Percentiles rank a stretch among this genome's conserved stretches.
Evolutionary conservation across 768 basidiomycete genomes (phyloP).

Genomic region (Rubroboletus satanas): DNA sequence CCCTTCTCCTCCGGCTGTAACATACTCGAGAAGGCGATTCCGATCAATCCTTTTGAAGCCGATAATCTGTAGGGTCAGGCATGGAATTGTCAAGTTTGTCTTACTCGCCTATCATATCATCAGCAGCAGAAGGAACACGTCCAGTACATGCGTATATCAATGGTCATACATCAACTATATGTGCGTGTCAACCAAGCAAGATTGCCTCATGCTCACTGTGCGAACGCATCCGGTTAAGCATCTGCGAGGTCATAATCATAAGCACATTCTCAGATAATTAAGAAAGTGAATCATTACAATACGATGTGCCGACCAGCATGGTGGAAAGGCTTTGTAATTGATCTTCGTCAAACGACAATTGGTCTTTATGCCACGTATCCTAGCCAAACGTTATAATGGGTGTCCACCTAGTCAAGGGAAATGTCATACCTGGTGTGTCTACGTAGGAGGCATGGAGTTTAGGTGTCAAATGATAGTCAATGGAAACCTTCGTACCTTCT

Average conservation of each 20-base stretch:
- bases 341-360: slow-evolving; percentile 82
- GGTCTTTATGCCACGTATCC: slow-evolving; percentile 93
- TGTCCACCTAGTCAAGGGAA: background rate
- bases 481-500: slow-evolving; percentile 54
- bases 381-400: slow-evolving; percentile 29
- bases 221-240: slow-evolving; percentile 22
- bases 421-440: slow-evolving; percentile 60
- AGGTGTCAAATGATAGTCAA: slow-evolving; percentile 2
- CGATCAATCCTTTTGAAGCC: slow-evolving; percentile 17
- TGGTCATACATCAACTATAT: background rate
- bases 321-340: slow-evolving; percentile 82
- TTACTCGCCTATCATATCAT: background rate
- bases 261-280: slow-evolving; percentile 2
- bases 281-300: slow-evolving; percentile 51
- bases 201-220: background rate
- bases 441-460: slow-evolving; percentile 3
- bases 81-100: background rate
- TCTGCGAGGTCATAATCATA: slow-evolving; percentile 17
- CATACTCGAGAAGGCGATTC: background rate
- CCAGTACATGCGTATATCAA: slow-evolving; percentile 1
- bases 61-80: background rate
- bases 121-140: background rate
- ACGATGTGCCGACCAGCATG: slow-evolving; percentile 88
- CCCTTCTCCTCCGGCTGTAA: slow-evolving; percentile 4
- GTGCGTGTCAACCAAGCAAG: background rate